phyloP scores from a whole-genome alignment of 345 rosid genomes.

The Eucalyptus sp. region DNA sequence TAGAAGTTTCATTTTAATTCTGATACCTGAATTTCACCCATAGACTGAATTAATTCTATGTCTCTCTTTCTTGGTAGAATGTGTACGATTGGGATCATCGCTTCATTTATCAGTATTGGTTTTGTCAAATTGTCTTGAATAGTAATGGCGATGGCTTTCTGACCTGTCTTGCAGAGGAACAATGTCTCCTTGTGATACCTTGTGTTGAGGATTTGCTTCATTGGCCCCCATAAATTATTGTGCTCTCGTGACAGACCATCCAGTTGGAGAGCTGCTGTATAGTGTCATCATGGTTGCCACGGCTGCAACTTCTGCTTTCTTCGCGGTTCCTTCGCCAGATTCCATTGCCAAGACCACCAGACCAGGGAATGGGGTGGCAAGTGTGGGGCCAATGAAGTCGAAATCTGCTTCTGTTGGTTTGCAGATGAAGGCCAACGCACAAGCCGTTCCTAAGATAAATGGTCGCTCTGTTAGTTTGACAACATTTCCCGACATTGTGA shows the following conservation, averaged over 20 bases:
- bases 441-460: conserved; percentile 82
- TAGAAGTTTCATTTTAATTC: background rate
- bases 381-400: conserved; percentile 30
- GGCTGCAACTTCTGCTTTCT: conserved; percentile 66
- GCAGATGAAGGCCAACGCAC: conserved; percentile 83
- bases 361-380: conserved; percentile 27
- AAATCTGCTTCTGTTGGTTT: conserved; percentile 40
- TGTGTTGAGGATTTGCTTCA: background rate
- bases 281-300: conserved; percentile 48
- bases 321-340: conserved; percentile 48
- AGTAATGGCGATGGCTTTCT: background rate
- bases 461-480: conserved; percentile 46
- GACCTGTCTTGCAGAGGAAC: background rate
- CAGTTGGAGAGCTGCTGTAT: background rate
- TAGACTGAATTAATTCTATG: background rate
- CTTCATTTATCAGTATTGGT: background rate
- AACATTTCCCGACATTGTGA: conserved; percentile 28
- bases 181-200: background rate
- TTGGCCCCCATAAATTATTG: background rate
- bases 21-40: background rate
- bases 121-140: background rate
- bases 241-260: background rate
- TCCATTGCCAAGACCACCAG: conserved; percentile 33
- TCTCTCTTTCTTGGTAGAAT: background rate
- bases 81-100: background rate